A percentile compares a stretch with the other conserved stretches of the same genome.
These are phyloP conservation scores for Podaxis carcinomalis DNA, from an alignment of 768 basidiomycete species.

Conservation along the genomic window DNA sequence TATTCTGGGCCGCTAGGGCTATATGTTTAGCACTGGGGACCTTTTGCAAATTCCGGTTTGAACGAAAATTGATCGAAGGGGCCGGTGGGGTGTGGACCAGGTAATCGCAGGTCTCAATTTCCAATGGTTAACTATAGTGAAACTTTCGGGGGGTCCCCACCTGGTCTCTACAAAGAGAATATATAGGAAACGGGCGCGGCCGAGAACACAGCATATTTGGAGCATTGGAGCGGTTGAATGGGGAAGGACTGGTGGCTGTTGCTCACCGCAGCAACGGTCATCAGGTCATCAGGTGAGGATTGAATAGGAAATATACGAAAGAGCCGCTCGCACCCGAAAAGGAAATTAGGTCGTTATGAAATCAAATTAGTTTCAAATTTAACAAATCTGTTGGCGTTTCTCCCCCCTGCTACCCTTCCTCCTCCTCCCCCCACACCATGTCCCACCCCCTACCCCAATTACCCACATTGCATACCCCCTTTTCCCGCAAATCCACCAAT, in stretches of 20 bases:
- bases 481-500: neutral
- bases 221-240: neutral
- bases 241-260: neutral
- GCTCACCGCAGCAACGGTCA: slow-evolving; percentile 7
- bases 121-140: no score
- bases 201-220: neutral
- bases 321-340: neutral
- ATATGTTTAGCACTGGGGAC: neutral
- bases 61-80: no score
- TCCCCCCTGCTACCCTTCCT: neutral
- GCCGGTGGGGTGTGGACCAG: no score
- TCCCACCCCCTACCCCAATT: slow-evolving; percentile 5
- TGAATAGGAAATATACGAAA: neutral
- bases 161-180: neutral
- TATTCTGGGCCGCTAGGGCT: neutral
- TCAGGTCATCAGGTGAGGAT: neutral
- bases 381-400: neutral
- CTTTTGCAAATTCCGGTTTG: no score
- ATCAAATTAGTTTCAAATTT: neutral
- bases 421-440: slow-evolving; percentile 5
- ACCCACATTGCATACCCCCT: slow-evolving; percentile 1
- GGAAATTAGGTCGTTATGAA: slow-evolving; percentile 4
- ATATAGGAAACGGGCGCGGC: neutral
- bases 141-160: no score
- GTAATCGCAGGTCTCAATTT: no score